Percentiles rank a stretch among this genome's conserved stretches.
Evolutionary conservation across 2,329 filamentous ascomycete species (phyloP).

Genomic region (Dothideomycetidae sp.): DNA sequence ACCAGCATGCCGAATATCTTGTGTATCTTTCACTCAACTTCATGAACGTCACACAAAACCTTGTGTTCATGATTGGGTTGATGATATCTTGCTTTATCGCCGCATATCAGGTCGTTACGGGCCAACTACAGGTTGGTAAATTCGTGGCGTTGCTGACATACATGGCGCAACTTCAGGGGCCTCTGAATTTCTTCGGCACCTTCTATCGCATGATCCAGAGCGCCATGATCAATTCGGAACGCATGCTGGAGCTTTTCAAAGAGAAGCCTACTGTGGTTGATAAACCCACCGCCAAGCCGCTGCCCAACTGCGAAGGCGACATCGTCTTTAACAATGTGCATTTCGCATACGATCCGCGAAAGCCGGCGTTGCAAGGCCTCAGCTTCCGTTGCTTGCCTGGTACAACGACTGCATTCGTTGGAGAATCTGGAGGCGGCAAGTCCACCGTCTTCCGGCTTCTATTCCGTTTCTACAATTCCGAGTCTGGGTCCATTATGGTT

Average conservation of each 20-base stretch:
- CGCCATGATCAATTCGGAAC: constrained; percentile 92
- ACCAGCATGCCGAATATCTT: constrained; percentile 43
- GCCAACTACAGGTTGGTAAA: constrained; percentile 46
- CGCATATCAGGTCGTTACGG: constrained; percentile 53
- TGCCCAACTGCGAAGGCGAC: constrained; percentile 60
- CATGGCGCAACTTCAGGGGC: constrained; percentile 57
- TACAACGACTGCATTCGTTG: constrained; percentile 89
- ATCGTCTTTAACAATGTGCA: constrained; percentile 79
- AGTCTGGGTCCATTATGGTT: constrained; percentile 64
- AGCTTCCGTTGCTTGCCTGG: constrained; percentile 77
- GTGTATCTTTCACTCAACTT: constrained; percentile 43
- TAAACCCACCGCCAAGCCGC: constrained; percentile 45
- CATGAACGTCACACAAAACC: constrained; percentile 48
- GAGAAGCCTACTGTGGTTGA: constrained; percentile 87
- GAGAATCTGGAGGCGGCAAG: constrained; percentile 92
- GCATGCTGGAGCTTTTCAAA: constrained; percentile 90
- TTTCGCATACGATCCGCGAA: constrained; percentile 79
- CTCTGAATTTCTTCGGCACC: constrained; percentile 67
- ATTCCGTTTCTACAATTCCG: constrained; percentile 89
- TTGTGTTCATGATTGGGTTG: constrained; percentile 49
- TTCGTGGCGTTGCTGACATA: constrained; percentile 61
- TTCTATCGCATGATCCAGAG: constrained; percentile 95
- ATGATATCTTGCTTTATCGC: constrained; percentile 57
- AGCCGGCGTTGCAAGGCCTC: constrained; percentile 69
- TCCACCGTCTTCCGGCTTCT: constrained; percentile 91